Percentiles rank a stretch among this genome's conserved stretches.
phyloP scores from a whole-genome alignment of 176 grass and related monocot genomes.

The Zoysia japonica region DNA sequence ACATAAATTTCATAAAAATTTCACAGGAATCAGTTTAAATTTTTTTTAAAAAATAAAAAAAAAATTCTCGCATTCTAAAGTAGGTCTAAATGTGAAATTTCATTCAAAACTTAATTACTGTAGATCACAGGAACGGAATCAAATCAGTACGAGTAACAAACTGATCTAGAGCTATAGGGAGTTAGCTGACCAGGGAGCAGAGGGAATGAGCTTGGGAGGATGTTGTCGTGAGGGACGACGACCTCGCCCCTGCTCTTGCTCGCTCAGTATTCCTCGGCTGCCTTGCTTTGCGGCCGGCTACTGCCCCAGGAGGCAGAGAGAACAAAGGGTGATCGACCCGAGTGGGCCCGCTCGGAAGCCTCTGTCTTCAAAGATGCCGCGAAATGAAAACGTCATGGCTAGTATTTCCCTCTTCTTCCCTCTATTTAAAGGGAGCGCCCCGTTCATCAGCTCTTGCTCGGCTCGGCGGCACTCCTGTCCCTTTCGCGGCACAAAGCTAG shows the following conservation, averaged over 20 bases:
- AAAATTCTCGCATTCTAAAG: no score
- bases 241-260: neutral
- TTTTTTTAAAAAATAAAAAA: no score
- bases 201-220: neutral
- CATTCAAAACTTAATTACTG: no score
- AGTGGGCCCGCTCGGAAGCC: conserved; percentile 1
- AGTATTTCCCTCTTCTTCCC: neutral
- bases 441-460: neutral
- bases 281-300: conserved; percentile 24
- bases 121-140: no score
- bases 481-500: neutral
- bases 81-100: no score
- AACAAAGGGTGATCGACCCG: neutral
- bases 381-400: neutral
- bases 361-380: neutral
- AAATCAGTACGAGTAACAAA: no score
- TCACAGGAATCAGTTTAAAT: no score
- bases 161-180: neutral
- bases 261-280: no score
- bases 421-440: conserved; percentile 43
- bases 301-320: conserved; percentile 14
- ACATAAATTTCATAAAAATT: no score
- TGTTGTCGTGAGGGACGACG: neutral
- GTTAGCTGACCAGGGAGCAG: neutral
- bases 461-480: neutral